phyloP scores from a whole-genome alignment of 306 rosid species.

The Vicia villosa region DNA sequence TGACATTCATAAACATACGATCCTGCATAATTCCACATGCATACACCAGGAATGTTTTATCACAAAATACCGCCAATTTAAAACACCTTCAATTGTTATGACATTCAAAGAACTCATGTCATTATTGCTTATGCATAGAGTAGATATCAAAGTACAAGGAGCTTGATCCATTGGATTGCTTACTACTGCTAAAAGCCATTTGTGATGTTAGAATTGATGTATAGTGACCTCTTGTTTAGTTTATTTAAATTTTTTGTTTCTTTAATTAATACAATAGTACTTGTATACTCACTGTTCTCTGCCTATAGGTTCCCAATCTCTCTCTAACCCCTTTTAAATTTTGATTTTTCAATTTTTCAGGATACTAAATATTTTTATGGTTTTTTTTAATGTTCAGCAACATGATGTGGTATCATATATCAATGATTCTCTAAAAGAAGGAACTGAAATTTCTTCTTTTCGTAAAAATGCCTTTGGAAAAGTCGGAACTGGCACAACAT shows the following conservation, averaged over 20 bases:
- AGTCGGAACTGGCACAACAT: constrained; percentile 61
- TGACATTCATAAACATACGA: no score
- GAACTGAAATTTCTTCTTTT: constrained; percentile 61
- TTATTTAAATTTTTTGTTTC: constrained; percentile 15
- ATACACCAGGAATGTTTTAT: no score
- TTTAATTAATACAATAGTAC: background rate
- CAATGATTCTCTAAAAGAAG: constrained; percentile 74
- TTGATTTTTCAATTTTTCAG: constrained; percentile 10
- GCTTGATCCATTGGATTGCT: constrained; percentile 68
- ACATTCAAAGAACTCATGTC: constrained; percentile 15
- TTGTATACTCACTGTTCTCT: background rate
- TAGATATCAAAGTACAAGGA: constrained; percentile 71
- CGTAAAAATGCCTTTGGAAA: constrained; percentile 70
- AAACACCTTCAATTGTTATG: background rate
- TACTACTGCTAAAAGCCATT: constrained; percentile 74
- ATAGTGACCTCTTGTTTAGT: constrained; percentile 33
- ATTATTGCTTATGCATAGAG: constrained; percentile 64
- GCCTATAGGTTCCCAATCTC: background rate
- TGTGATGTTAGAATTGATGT: constrained; percentile 92
- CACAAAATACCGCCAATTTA: no score
- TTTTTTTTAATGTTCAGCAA: constrained; percentile 64
- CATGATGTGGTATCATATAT: constrained; percentile 68
- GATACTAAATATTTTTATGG: constrained; percentile 14
- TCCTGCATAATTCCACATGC: no score
- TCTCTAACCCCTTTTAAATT: background rate